Base-by-base conservation (phyloP, 257 asterid species). In the Fraxinus americana region DNA sequence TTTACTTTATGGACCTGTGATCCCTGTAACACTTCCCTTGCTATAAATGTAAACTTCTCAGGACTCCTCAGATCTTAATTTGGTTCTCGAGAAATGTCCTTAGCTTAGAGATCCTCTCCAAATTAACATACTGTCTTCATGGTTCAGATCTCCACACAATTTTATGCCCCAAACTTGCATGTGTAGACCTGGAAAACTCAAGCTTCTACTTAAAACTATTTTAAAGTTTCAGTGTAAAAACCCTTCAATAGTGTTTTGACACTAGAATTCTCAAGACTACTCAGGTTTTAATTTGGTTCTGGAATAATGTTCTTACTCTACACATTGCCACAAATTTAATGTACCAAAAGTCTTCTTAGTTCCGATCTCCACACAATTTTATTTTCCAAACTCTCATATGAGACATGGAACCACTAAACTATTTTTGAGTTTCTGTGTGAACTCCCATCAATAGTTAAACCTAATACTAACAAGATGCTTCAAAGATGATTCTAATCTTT, bases 401-500 rank as follows among this genome's bases (percentile, higher is more conserved):
- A 23, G 68, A 61, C 68, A 9, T 61, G 17, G 34, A 23, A 61
- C 66, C 29, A 2, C 27, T n/a, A 17, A 39, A 70, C 17, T 32
- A 80, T 17, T 45, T 38, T 63, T 36, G 29, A n/a, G 11, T 35
- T 35, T 17, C 52, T 10, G 19, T 21, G 25, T 7, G 41, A 13
- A 27, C 76, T 21, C 73, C 41, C 27, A 52, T 39, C 30, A 73
- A 10, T 4, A n/a, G 38, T 29, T 38, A 69, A 73, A 36, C 21
- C 52, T 7, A 57, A 52, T 7, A 57, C 27, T 59, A 48, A 30
- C 65, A 54, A 80, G 4, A 78, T 34, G 67, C 13, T 19, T 70
- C 59, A 73, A 70, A 74, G 7, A 74, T 72, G 71, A 63, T 68
- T 8, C 19, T 23, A 35, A 11, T 36, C 36, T 50, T 35, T 75